Percentiles rank a stretch among this genome's conserved stretches.
These are phyloP conservation scores for button mushroom (Agaricus bisporus) DNA, from an alignment of 768 basidiomycete species.

Conservation along the genomic window DNA sequence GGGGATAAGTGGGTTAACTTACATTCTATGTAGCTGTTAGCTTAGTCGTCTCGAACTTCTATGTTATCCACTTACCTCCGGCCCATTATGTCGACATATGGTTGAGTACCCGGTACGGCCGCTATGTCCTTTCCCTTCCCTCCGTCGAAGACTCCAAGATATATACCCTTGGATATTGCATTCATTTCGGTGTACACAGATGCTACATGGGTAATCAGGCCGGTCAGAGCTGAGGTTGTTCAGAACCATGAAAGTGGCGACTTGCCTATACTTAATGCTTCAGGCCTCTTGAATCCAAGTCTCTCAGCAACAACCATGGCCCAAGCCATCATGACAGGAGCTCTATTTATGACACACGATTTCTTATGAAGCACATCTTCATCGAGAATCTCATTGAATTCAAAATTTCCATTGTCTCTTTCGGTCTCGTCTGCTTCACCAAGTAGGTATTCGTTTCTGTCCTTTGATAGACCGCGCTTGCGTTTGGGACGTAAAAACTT, in stretches of 20 bases:
- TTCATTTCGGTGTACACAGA: conserved; percentile 94
- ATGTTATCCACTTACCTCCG: conserved; percentile 21
- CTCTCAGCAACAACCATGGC: conserved; percentile 79
- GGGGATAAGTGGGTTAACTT: conserved; percentile 1
- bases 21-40: conserved; percentile 15
- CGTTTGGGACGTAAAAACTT: conserved; percentile 42
- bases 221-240: background rate
- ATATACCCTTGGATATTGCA: conserved; percentile 77
- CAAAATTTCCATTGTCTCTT: conserved; percentile 45
- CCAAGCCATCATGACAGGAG: conserved; percentile 95
- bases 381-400: conserved; percentile 69
- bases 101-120: conserved; percentile 58
- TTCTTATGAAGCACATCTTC: conserved; percentile 59
- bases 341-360: conserved; percentile 74
- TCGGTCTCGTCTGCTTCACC: conserved; percentile 44
- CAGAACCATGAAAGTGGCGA: background rate
- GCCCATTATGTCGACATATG: conserved; percentile 84
- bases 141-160: conserved; percentile 69
- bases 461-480: conserved; percentile 48
- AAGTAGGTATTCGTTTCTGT: conserved; percentile 56
- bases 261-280: conserved; percentile 86
- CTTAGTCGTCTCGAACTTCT: background rate
- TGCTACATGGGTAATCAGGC: conserved; percentile 37
- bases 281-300: conserved; percentile 81
- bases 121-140: conserved; percentile 50